Evolutionary conservation across 2,329 filamentous ascomycete genomes (phyloP).

Genomic region (Hypocrella siamensis): DNA sequence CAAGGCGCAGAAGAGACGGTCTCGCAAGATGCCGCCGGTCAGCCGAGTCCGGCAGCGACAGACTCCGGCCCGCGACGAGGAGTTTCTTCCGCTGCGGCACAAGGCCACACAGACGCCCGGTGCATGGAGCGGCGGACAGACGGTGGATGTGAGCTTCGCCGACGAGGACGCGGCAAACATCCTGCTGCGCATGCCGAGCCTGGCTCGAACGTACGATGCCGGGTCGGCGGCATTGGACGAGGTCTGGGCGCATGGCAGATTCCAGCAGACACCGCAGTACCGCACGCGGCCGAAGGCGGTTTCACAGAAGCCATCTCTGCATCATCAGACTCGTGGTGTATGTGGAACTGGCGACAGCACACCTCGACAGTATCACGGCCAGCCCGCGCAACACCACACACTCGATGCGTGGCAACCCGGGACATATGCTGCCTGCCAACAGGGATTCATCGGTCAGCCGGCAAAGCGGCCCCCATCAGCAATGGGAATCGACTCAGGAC

Average conservation of each 20-base stretch:
- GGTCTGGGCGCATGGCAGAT: neutral
- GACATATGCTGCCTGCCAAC: too few species aligned
- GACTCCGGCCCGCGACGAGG: neutral
- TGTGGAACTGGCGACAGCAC: too few species aligned
- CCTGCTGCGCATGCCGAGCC: neutral
- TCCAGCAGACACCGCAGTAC: too few species aligned
- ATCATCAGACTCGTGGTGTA: too few species aligned
- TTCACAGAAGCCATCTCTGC: too few species aligned
- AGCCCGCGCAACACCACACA: too few species aligned
- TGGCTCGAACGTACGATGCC: neutral
- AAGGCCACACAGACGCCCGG: slow-evolving; percentile 2
- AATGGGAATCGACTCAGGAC: too few species aligned
- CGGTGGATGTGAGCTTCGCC: neutral
- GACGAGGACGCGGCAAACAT: neutral
- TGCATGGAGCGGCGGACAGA: neutral
- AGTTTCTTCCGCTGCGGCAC: neutral
- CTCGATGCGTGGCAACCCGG: too few species aligned
- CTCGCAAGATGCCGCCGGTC: neutral
- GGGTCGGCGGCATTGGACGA: neutral
- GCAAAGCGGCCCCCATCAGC: too few species aligned
- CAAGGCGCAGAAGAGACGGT: neutral
- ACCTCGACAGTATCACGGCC: too few species aligned
- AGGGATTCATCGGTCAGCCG: too few species aligned
- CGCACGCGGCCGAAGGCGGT: too few species aligned
- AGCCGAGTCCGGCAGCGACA: neutral